These are phyloP conservation scores for Earliella scabrosa DNA, from an alignment of 1,284 basidiomycete genomes.

Conservation along the genomic window DNA sequence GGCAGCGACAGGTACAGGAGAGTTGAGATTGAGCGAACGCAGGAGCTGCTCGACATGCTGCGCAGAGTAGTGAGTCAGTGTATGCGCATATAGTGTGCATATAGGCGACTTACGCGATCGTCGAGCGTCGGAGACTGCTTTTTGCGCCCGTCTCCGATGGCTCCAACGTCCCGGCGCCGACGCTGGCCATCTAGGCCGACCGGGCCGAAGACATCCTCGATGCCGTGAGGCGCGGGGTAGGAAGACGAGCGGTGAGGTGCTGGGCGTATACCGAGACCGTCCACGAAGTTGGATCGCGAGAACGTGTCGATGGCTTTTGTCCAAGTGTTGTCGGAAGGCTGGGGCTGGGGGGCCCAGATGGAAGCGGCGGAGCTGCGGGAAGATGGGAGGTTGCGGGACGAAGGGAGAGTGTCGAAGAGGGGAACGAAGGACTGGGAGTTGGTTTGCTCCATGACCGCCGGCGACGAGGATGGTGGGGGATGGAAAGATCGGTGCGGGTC, in stretches of 20 bases:
- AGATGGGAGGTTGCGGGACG: too few species aligned
- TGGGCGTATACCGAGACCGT: slow-evolving; percentile 18
- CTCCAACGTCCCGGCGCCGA: slow-evolving; percentile 62
- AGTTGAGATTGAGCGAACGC: slow-evolving; percentile 74
- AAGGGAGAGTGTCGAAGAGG: slow-evolving; percentile 32
- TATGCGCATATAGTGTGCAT: slow-evolving; percentile 28
- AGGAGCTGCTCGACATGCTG: slow-evolving; percentile 80
- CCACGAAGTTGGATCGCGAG: slow-evolving; percentile 49
- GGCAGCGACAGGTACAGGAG: slow-evolving; percentile 58
- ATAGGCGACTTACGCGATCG: slow-evolving; percentile 49
- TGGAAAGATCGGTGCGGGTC: slow-evolving; percentile 16
- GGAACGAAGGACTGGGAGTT: slow-evolving; percentile 32
- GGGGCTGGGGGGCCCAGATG: slow-evolving; percentile 80
- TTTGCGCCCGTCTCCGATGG: slow-evolving; percentile 77
- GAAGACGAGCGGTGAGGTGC: slow-evolving; percentile 32
- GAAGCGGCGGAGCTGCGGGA: slow-evolving; percentile 46
- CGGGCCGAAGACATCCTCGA: slow-evolving; percentile 69
- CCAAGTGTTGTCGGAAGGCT: slow-evolving; percentile 67
- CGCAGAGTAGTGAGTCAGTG: slow-evolving; percentile 23
- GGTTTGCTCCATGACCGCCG: slow-evolving; percentile 30
- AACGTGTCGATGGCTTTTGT: slow-evolving; percentile 64
- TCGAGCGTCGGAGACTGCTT: slow-evolving; percentile 59
- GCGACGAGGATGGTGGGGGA: slow-evolving; percentile 24
- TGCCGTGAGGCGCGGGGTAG: slow-evolving; percentile 36
- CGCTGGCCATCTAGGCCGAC: slow-evolving; percentile 40